Conservation (phyloP, 2,329 filamentous ascomycete genomes). For the Cytospora chrysosperma region DNA sequence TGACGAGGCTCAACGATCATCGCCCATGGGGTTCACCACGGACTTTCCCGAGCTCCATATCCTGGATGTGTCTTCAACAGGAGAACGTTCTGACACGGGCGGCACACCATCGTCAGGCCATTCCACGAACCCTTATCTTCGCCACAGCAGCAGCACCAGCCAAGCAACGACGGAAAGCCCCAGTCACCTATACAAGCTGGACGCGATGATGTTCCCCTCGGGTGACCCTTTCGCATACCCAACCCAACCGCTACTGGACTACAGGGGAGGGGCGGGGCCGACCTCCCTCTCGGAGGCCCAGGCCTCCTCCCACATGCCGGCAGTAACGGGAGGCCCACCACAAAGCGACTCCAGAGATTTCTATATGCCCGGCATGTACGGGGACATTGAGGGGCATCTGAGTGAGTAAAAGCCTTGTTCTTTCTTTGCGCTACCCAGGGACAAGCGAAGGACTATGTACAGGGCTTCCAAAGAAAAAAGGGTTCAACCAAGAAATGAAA, state of each 20-base stretch:
- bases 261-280: constrained; percentile 36
- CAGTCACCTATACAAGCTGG: constrained; percentile 64
- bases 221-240: constrained; percentile 78
- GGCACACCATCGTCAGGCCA: constrained; percentile 35
- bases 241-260: constrained; percentile 69
- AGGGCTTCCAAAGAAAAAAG: too few species aligned
- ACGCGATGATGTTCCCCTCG: constrained; percentile 78
- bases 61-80: constrained; percentile 45
- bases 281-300: constrained; percentile 35
- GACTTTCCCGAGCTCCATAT: constrained; percentile 46
- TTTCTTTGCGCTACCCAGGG: too few species aligned
- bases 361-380: constrained; percentile 52
- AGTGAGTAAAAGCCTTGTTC: constrained; percentile 29
- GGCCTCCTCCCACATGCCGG: constrained; percentile 34
- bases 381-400: constrained; percentile 71
- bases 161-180: constrained; percentile 34
- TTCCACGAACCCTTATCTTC: constrained; percentile 28
- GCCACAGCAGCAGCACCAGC: constrained; percentile 19
- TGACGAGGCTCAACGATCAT: constrained; percentile 35
- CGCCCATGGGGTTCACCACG: constrained; percentile 35
- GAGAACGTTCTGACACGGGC: constrained; percentile 38
- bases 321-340: constrained; percentile 31
- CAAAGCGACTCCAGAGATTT: constrained; percentile 43
- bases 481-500: too few species aligned
- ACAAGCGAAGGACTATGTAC: too few species aligned